Evolutionary conservation across 176 grass and related monocot species (phyloP).

Genomic region (Zoysia pacifica): DNA sequence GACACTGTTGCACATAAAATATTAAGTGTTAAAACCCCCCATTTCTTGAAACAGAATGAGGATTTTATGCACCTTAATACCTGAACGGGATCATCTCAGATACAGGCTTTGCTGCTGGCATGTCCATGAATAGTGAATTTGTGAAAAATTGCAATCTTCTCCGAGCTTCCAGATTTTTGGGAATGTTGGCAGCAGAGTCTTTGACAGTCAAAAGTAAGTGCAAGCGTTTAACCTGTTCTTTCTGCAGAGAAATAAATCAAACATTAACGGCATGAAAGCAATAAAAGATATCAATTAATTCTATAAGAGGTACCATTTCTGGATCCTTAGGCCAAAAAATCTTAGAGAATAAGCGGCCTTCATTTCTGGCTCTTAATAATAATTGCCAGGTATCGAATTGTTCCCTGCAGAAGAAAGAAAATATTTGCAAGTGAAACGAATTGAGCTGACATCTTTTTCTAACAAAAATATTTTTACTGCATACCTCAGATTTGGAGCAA

Average conservation of each 20-base stretch:
- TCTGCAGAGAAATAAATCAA: conserved; percentile 50
- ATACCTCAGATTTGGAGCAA: conserved; percentile 73
- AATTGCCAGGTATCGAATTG: conserved; percentile 86
- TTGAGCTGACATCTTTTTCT: conserved; percentile 12
- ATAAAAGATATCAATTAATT: conserved; percentile 2
- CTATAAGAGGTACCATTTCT: conserved; percentile 61
- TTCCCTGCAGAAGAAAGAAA: conserved; percentile 59
- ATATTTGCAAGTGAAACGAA: conserved; percentile 22
- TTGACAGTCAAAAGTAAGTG: conserved; percentile 96
- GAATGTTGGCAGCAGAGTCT: conserved; percentile 88
- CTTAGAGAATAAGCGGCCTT: conserved; percentile 73
- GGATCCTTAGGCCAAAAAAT: conserved; percentile 78
- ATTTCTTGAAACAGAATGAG: conserved; percentile 27
- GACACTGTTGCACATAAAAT: conserved; percentile 72
- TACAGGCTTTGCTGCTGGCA: conserved; percentile 80
- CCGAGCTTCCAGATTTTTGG: conserved; percentile 85
- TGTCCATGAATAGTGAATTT: conserved; percentile 94
- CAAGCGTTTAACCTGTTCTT: conserved; percentile 86
- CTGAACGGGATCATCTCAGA: conserved; percentile 96
- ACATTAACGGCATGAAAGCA: conserved; percentile 1
- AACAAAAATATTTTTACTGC: conserved; percentile 20
- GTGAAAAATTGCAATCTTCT: conserved; percentile 92
- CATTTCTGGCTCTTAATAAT: conserved; percentile 71
- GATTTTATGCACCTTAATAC: conserved; percentile 46
- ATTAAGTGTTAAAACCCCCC: conserved; percentile 40